Evolutionary conservation across 2,329 filamentous ascomycete species (phyloP).

Genomic region (Ascochyta pisi): DNA sequence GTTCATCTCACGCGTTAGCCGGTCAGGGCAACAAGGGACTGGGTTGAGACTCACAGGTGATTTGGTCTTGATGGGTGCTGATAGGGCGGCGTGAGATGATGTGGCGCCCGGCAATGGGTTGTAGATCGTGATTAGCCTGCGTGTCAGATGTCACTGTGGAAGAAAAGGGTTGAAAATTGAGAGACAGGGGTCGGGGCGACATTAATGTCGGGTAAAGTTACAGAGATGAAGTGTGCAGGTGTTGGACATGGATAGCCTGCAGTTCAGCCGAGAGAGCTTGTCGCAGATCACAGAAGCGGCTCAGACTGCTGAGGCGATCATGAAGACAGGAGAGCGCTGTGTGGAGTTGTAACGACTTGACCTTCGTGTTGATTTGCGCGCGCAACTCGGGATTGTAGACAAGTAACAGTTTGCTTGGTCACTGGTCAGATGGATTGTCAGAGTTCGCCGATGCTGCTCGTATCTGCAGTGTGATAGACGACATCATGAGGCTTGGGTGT

Average conservation of each 20-base stretch:
- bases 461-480: conserved; percentile 3
- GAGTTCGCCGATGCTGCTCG: conserved; percentile 1
- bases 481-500: background rate
- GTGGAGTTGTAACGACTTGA: background rate
- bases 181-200: background rate
- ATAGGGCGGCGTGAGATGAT: conserved; percentile 17
- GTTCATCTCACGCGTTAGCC: conserved; percentile 4
- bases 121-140: conserved; percentile 18
- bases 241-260: conserved; percentile 3
- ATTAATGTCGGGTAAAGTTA: conserved; percentile 5
- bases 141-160: conserved; percentile 9
- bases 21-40: background rate
- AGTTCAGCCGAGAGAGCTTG: background rate
- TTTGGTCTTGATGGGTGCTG: conserved; percentile 1
- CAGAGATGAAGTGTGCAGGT: background rate
- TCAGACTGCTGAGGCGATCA: background rate
- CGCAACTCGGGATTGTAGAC: background rate
- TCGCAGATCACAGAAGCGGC: background rate
- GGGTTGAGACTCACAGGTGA: background rate
- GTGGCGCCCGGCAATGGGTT: conserved; percentile 16
- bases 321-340: background rate
- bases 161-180: background rate
- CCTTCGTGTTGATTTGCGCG: background rate
- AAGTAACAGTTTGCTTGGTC: background rate
- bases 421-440: background rate